Evolutionary conservation across 1,284 basidiomycete species (phyloP), one percentile per base, ranked within the genome.

Genomic region (Wolfiporia cocos): DNA sequence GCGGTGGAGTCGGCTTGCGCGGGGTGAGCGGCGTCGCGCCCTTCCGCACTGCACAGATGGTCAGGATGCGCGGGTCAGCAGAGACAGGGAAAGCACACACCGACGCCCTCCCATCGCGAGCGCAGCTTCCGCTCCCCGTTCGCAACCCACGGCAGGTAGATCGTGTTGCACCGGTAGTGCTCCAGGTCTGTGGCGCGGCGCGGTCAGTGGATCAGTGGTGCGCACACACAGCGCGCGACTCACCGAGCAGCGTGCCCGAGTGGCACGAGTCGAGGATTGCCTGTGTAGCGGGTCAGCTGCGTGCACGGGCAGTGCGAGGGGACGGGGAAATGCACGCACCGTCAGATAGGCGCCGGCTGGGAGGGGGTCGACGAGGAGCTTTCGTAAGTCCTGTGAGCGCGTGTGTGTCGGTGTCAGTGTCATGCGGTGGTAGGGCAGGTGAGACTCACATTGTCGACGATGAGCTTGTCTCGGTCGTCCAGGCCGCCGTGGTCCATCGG

Each of bases 261-360:
- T 73, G 70, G 43, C 70, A 73, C 0, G 70, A 68, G 50, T 74
- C 71, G 40, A 74, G 67, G 23, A 75, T 61, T 3, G 72, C 69
- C 23, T 46, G 29, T 23, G 20, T 19, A 33, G 22, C 15, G 18
- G 34, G 5, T 37, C 21, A 7, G 2, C 6, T n/a, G 15, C 10
- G 7, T 15, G 15, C 21, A 3, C 7, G 12, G n/a, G n/a, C n/a
- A n/a, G n/a, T n/a, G n/a, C n/a, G n/a, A n/a, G n/a, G n/a, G n/a
- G n/a, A n/a, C n/a, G n/a, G n/a, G 7, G 12, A 14, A 6, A 32
- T 10, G n/a, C n/a, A 35, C 44, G 14, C 15, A 46, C 44, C 4
- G 69, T 63, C 11, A 74, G 58, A 29, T 62, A 61, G 38, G 62
- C 61, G 9, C 66, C 70, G 9, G 49, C 47, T 24, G 71, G 69